Evolutionary conservation across 495 filamentous ascomycete species (phyloP).

Genomic region (Tuber melanosporum): DNA sequence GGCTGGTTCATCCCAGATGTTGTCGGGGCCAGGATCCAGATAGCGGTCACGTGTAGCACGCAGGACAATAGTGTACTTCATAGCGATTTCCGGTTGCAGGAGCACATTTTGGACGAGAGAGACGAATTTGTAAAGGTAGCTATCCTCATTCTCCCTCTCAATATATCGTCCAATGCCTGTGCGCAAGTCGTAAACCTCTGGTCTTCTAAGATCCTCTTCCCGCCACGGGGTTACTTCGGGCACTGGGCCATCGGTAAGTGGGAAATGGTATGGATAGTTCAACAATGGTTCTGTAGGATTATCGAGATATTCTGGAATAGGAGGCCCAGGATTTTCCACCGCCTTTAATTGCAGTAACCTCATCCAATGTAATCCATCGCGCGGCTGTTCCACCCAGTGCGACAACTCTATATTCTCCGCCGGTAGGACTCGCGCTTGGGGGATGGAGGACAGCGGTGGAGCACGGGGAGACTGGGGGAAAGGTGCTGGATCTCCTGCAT

Average conservation of each 20-base stretch:
- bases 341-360: neutral
- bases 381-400: slow-evolving; percentile 1
- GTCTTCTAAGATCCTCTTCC: slow-evolving; percentile 13
- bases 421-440: neutral
- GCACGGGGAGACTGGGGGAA: neutral
- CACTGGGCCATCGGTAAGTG: slow-evolving; percentile 16
- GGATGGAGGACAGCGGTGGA: slow-evolving; percentile 6
- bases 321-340: slow-evolving; percentile 5
- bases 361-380: neutral
- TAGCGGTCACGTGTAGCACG: slow-evolving; percentile 24
- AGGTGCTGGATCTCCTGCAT: neutral
- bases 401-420: slow-evolving; percentile 12
- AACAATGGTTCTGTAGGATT: slow-evolving; percentile 23
- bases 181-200: slow-evolving; percentile 10
- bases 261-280: slow-evolving; percentile 22
- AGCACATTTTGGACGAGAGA: slow-evolving; percentile 15
- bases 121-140: slow-evolving; percentile 30
- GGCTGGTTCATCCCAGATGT: slow-evolving; percentile 15
- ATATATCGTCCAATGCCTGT: slow-evolving; percentile 5
- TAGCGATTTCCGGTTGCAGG: slow-evolving; percentile 24
- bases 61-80: slow-evolving; percentile 25
- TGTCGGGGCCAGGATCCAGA: slow-evolving; percentile 16
- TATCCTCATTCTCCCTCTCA: slow-evolving; percentile 12
- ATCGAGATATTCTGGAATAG: slow-evolving; percentile 17
- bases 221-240: slow-evolving; percentile 13